Evolutionary conservation across 2,329 filamentous ascomycete genomes (phyloP).

Genomic region (Hirsutella minnesotensis): DNA sequence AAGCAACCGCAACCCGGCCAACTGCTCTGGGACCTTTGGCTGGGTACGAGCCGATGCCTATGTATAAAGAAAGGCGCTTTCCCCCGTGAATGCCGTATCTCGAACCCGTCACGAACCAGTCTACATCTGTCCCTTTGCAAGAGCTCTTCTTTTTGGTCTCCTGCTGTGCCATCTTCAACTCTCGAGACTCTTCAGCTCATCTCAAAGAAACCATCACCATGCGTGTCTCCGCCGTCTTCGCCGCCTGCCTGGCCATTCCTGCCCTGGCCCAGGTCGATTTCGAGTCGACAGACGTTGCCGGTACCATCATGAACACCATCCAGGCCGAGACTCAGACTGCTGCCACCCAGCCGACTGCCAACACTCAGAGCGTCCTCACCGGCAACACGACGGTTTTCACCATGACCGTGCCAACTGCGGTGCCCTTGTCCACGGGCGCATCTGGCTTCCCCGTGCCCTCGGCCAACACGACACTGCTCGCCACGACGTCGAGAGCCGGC

Average conservation of each 20-base stretch:
- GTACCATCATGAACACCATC: background rate
- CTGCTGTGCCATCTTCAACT: too few relatives aligned
- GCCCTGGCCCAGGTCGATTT: slow-evolving; percentile 1
- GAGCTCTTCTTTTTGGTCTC: too few relatives aligned
- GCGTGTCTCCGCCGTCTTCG: slow-evolving; percentile 8
- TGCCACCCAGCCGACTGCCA: background rate
- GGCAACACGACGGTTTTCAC: slow-evolving; percentile 1
- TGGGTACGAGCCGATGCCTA: too few relatives aligned
- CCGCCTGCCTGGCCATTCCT: slow-evolving; percentile 8
- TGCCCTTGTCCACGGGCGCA: background rate
- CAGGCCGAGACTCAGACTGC: background rate
- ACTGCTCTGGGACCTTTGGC: too few relatives aligned
- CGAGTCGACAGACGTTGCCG: too few relatives aligned
- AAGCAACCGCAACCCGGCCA: too few relatives aligned
- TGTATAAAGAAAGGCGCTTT: too few relatives aligned
- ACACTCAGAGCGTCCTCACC: background rate
- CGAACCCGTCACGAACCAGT: too few relatives aligned
- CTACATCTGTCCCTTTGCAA: too few relatives aligned
- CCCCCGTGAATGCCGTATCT: too few relatives aligned
- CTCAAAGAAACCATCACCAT: slow-evolving; percentile 5
- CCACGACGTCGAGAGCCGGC: background rate
- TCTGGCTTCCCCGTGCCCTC: background rate
- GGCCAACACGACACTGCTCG: background rate
- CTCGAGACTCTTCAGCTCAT: background rate
- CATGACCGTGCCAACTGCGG: background rate